Base-by-base conservation (phyloP, 768 basidiomycete species). In the Fibroporia radiculosa region DNA sequence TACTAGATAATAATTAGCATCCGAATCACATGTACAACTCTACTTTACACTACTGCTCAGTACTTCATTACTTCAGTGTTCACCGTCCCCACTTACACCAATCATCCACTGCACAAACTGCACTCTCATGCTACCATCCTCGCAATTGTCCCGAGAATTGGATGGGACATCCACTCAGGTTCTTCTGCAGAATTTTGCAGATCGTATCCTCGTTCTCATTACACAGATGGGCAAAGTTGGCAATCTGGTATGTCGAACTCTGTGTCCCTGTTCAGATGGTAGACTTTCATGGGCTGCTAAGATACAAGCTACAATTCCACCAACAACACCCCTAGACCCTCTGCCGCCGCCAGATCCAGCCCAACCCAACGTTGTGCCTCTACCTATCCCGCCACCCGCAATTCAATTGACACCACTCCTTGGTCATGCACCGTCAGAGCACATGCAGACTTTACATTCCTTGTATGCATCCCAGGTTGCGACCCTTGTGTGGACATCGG, bases 201-300 rank as follows among this genome's bases (percentile, higher is more conserved):
- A 97, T 65, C 75, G 90, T 20, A 68, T 79, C 11, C 69, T 98
- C 16, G 81, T 96, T n/a, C 70, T 96, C 19, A 72, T 97, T 42
- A 93, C 91, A 1, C 93, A 98, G 62, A 61, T 90, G 49, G 87
- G 88, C 29, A 93, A 92, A 75, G 83, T 95, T 11, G 93, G 93
- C 45, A 80, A 74, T 58, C 60, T 98, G 66, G 92, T 95, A 59
- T 62, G 66, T 55, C 25, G 23, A 16, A 7, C 26, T 3, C 18
- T 32, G 34, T 32, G 23, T 43, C 12, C 20, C 26, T 47, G 45
- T 41, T 25, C 34, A 51, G 42, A 38, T 29, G 24, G 31, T 19
- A 25, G 44, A 43, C 29, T 25, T 42, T 25, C 28, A 5, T 31
- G 29, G 25, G 6, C 16, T 47, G 10, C 43, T 55, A 48, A 93